Percentiles rank a stretch among this genome's conserved stretches.
These are phyloP conservation scores for Carex arenaria DNA, from an alignment of 202 grass and related monocot genomes.

Conservation along the genomic window DNA sequence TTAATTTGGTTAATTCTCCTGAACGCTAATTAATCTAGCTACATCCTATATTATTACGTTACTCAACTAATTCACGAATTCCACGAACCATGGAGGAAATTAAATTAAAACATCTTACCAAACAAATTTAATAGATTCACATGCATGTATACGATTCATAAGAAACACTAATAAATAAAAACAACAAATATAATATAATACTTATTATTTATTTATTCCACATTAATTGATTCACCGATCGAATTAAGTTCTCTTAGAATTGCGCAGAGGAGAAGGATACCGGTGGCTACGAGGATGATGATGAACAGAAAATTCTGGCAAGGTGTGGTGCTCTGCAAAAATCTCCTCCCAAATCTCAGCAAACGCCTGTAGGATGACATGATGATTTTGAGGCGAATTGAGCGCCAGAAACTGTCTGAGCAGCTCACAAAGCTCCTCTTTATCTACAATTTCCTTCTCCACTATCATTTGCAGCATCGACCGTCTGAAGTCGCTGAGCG, in stretches of 20 bases:
- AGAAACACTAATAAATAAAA: background rate
- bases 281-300: background rate
- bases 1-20: background rate
- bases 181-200: background rate
- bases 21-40: too few relatives aligned
- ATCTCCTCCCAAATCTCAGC: constrained; percentile 79
- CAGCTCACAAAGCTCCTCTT: constrained; percentile 58
- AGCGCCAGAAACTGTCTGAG: constrained; percentile 73
- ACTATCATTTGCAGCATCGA: constrained; percentile 91
- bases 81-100: background rate
- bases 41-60: too few relatives aligned
- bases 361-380: constrained; percentile 74
- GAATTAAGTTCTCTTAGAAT: background rate
- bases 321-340: constrained; percentile 35
- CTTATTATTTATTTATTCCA: constrained; percentile 17
- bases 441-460: constrained; percentile 65
- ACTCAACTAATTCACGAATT: background rate
- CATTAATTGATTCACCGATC: too few relatives aligned
- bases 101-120: background rate
- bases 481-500: constrained; percentile 61
- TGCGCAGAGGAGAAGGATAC: constrained; percentile 9
- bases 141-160: background rate
- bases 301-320: background rate
- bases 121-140: background rate
- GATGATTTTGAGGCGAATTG: constrained; percentile 64